Evolutionary conservation across 805 yeast genomes (phyloP).

Genomic region (Komagataella mondaviorum): DNA sequence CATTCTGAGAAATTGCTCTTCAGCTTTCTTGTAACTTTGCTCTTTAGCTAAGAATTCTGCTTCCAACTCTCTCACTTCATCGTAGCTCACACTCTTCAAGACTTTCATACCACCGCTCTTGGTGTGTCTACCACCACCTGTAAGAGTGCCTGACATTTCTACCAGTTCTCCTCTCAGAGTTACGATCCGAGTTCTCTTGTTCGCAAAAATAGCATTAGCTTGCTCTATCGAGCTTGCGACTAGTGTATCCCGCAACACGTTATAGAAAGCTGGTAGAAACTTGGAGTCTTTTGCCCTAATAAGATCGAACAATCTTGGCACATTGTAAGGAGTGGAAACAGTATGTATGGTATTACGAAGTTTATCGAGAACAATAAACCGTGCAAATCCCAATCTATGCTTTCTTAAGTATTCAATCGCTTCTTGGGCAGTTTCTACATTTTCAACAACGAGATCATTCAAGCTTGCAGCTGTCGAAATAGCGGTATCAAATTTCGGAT

Average conservation of each 20-base stretch:
- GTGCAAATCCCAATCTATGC: slow-evolving; percentile 78
- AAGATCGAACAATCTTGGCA: slow-evolving; percentile 76
- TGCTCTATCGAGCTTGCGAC: slow-evolving; percentile 69
- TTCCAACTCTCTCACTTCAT: slow-evolving; percentile 41
- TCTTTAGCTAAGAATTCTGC: slow-evolving; percentile 41
- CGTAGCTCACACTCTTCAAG: slow-evolving; percentile 25
- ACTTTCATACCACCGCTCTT: slow-evolving; percentile 66
- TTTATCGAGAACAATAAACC: slow-evolving; percentile 70
- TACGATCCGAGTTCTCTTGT: slow-evolving; percentile 72
- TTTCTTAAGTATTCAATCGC: slow-evolving; percentile 72
- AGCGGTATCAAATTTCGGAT: slow-evolving; percentile 81
- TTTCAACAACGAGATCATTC: slow-evolving; percentile 87
- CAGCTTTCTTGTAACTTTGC: slow-evolving; percentile 31
- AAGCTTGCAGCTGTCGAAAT: slow-evolving; percentile 88
- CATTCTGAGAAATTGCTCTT: slow-evolving; percentile 43
- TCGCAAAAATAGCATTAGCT: slow-evolving; percentile 76
- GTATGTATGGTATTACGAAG: slow-evolving; percentile 44
- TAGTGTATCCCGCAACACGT: slow-evolving; percentile 75
- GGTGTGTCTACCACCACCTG: slow-evolving; percentile 82
- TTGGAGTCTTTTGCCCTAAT: slow-evolving; percentile 51
- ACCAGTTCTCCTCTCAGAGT: slow-evolving; percentile 86
- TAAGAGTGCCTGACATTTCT: slow-evolving; percentile 88
- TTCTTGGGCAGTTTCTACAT: slow-evolving; percentile 43
- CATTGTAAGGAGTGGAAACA: slow-evolving; percentile 60
- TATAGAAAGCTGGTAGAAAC: slow-evolving; percentile 81